Evolutionary conservation across 2,329 filamentous ascomycete species (phyloP).

Genomic region (Aphanocladium album): DNA sequence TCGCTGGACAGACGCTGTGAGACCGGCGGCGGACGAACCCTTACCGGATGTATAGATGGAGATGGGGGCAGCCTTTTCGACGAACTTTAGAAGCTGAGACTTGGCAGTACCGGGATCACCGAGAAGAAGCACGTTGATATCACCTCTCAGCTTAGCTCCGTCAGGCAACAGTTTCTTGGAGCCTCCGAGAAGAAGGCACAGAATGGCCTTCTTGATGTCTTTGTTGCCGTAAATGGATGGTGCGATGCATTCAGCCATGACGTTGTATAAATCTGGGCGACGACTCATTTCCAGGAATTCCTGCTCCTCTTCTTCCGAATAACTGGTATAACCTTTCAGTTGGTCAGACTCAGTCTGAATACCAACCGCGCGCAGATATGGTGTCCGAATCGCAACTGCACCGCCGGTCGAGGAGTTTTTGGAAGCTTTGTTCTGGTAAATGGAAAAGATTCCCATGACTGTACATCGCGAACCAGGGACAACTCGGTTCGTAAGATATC

Average conservation of each 20-base stretch:
- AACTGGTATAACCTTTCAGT: constrained; percentile 77
- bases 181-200: constrained; percentile 87
- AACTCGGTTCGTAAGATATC: constrained; percentile 91
- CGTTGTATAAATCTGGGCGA: constrained; percentile 83
- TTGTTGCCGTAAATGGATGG: constrained; percentile 95
- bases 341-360: constrained; percentile 89
- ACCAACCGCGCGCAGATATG: constrained; percentile 87
- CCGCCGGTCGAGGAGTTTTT: constrained; percentile 69
- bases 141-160: constrained; percentile 94
- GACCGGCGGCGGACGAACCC: constrained; percentile 92
- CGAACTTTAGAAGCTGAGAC: constrained; percentile 94
- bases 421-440: constrained; percentile 87
- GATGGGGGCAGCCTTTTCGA: constrained; percentile 92
- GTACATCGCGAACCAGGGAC: constrained; percentile 93
- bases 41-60: constrained; percentile 99
- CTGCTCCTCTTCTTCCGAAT: constrained; percentile 94
- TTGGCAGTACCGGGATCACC: constrained; percentile 98
- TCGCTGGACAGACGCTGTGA: constrained; percentile 93
- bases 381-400: constrained; percentile 91
- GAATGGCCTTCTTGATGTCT: constrained; percentile 96
- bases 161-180: constrained; percentile 97
- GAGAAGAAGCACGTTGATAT: constrained; percentile 94
- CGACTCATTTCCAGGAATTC: constrained; percentile 90
- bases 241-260: constrained; percentile 88
- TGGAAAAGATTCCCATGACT: constrained; percentile 95